Evolutionary conservation across 305 asterid species (phyloP).

Genomic region (Fraxinus angustifolia): DNA sequence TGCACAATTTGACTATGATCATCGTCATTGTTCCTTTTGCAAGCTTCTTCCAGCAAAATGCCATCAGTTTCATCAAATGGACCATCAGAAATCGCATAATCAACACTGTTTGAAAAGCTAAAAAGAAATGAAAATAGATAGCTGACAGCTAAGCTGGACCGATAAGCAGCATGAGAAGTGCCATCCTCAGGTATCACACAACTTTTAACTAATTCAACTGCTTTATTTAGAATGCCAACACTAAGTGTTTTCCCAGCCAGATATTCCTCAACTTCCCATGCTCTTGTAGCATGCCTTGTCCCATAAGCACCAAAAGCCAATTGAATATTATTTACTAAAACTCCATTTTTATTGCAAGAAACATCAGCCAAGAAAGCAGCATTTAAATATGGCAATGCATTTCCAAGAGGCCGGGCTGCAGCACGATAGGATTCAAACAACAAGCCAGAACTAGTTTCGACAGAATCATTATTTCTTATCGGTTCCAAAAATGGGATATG

Average conservation of each 20-base stretch:
- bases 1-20: conserved; percentile 20
- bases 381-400: conserved; percentile 78
- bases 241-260: conserved; percentile 46
- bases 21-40: conserved; percentile 6
- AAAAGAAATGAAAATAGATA: conserved; percentile 65
- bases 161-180: conserved; percentile 58
- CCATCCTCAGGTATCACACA: conserved; percentile 56
- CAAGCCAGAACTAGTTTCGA: conserved; percentile 34
- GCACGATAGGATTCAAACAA: conserved; percentile 71
- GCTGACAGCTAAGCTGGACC: conserved; percentile 68
- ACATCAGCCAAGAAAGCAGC: conserved; percentile 83
- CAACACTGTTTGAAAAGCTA: conserved; percentile 27
- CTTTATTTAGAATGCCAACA: conserved; percentile 43
- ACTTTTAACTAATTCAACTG: conserved; percentile 50
- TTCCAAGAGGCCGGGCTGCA: conserved; percentile 80
- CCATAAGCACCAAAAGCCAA: conserved; percentile 69
- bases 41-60: conserved; percentile 23
- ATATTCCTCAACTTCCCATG: conserved; percentile 52
- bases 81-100: conserved; percentile 17
- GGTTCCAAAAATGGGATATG: conserved; percentile 50
- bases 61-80: conserved; percentile 18
- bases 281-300: conserved; percentile 45
- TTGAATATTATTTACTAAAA: conserved; percentile 29
- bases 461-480: conserved; percentile 17
- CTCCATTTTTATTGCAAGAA: conserved; percentile 33